These are phyloP conservation scores for Strigomonas culicis DNA, from an alignment of 208 protist species.

Conservation along the genomic window DNA sequence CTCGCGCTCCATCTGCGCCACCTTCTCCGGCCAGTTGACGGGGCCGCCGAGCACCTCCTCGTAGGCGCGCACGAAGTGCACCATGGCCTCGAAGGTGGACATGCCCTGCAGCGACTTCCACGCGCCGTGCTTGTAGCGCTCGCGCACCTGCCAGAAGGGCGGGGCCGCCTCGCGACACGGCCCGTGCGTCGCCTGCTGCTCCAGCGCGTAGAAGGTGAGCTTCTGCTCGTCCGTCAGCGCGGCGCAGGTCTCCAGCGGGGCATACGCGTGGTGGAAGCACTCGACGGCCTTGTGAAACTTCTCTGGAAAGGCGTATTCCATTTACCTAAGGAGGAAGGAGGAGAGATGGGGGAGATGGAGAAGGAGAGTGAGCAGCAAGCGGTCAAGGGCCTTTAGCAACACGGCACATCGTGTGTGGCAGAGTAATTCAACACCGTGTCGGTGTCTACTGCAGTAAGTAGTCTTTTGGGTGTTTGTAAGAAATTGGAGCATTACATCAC, in stretches of 20 bases:
- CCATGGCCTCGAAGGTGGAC: slow-evolving; percentile 78
- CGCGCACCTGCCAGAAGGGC: slow-evolving; percentile 52
- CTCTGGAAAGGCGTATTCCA: slow-evolving; percentile 65
- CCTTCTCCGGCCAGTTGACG: slow-evolving; percentile 6
- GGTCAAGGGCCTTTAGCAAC: background rate
- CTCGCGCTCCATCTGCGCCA: background rate
- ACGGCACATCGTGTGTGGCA: background rate
- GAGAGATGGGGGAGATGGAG: background rate
- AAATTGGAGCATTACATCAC: too few relatives aligned
- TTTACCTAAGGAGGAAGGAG: slow-evolving; percentile 5
- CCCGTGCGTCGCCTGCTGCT: slow-evolving; percentile 62
- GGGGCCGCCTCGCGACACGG: slow-evolving; percentile 55
- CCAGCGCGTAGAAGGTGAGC: slow-evolving; percentile 74
- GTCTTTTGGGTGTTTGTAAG: too few relatives aligned
- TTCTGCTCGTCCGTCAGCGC: slow-evolving; percentile 52
- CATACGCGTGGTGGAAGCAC: slow-evolving; percentile 60
- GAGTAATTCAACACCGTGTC: too few relatives aligned
- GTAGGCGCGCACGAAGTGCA: slow-evolving; percentile 68
- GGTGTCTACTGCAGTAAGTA: too few relatives aligned
- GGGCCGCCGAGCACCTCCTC: slow-evolving; percentile 22
- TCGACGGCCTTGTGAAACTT: slow-evolving; percentile 53
- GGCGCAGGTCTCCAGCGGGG: slow-evolving; percentile 39
- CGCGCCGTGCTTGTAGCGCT: slow-evolving; percentile 69
- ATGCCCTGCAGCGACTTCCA: slow-evolving; percentile 67
- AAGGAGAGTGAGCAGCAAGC: slow-evolving; percentile 1